phyloP scores from a whole-genome alignment of 176 grass and related monocot species.

The Bonia amplexicaulis region DNA sequence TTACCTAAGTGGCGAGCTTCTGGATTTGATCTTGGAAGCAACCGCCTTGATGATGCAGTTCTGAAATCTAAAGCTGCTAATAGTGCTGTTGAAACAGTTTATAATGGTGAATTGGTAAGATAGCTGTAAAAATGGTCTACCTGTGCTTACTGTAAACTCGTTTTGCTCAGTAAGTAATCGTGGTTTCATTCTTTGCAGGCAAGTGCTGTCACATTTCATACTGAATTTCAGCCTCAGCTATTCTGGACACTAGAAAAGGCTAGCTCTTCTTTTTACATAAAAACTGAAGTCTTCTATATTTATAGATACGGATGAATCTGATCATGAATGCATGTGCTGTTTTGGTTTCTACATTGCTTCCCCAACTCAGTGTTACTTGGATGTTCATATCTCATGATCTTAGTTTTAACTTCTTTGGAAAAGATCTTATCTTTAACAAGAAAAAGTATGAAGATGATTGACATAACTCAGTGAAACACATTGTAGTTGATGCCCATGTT shows the following conservation, averaged over 20 bases:
- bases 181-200: constrained; percentile 33
- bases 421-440: neutral
- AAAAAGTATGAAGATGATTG: neutral
- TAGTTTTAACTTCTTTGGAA: neutral
- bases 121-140: neutral
- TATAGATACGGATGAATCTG: neutral
- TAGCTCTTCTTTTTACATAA: constrained; percentile 13
- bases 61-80: constrained; percentile 48
- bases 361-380: neutral
- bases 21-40: constrained; percentile 56
- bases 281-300: neutral
- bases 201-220: constrained; percentile 50
- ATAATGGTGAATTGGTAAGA: constrained; percentile 62
- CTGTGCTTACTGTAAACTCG: neutral
- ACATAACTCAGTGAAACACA: neutral
- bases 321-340: neutral
- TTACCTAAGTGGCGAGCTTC: constrained; percentile 79
- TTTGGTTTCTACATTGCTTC: neutral
- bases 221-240: constrained; percentile 70
- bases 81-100: constrained; percentile 49
- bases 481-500: neutral
- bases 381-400: neutral
- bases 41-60: constrained; percentile 37
- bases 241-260: constrained; percentile 75
- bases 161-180: constrained; percentile 1